Evolutionary conservation across 345 rosid genomes (phyloP).

Genomic region (Pugionium cornutum): DNA sequence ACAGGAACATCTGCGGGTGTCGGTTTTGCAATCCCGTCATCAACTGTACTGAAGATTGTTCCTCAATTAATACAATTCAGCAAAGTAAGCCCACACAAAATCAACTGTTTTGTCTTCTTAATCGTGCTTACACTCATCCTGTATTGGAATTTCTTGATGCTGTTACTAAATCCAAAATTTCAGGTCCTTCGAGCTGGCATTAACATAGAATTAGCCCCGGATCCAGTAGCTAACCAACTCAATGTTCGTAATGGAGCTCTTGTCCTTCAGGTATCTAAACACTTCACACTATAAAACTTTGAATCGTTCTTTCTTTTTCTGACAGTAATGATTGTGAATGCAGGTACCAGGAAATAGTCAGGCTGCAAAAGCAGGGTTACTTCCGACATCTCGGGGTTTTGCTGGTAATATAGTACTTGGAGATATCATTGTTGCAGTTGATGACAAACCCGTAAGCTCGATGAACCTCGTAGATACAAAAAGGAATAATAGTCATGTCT

Average conservation of each 20-base stretch:
- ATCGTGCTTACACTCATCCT: slow-evolving; percentile 10
- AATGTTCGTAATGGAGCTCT: slow-evolving; percentile 93
- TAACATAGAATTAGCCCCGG: slow-evolving; percentile 83
- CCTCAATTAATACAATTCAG: slow-evolving; percentile 87
- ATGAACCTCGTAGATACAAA: no score
- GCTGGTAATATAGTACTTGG: slow-evolving; percentile 88
- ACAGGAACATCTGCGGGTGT: slow-evolving; percentile 96
- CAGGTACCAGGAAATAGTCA: slow-evolving; percentile 74
- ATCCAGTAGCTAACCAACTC: slow-evolving; percentile 81
- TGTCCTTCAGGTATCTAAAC: slow-evolving; percentile 62
- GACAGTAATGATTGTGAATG: slow-evolving; percentile 41
- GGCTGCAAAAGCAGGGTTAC: slow-evolving; percentile 77
- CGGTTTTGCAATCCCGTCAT: slow-evolving; percentile 94
- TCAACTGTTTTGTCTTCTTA: slow-evolving; percentile 8
- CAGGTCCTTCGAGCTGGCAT: slow-evolving; percentile 88
- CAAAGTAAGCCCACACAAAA: slow-evolving; percentile 52
- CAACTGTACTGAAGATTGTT: slow-evolving; percentile 82
- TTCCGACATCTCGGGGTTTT: slow-evolving; percentile 78
- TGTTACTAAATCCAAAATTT: slow-evolving; percentile 28
- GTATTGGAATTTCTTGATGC: neutral
- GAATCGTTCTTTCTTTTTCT: slow-evolving; percentile 28
- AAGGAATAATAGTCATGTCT: no score
- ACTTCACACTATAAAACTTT: neutral
- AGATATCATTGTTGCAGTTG: slow-evolving; percentile 75
- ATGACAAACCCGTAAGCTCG: slow-evolving; percentile 62